These are phyloP conservation scores for Boletus tomentosulus DNA, from an alignment of 768 basidiomycete species.

Conservation along the genomic window DNA sequence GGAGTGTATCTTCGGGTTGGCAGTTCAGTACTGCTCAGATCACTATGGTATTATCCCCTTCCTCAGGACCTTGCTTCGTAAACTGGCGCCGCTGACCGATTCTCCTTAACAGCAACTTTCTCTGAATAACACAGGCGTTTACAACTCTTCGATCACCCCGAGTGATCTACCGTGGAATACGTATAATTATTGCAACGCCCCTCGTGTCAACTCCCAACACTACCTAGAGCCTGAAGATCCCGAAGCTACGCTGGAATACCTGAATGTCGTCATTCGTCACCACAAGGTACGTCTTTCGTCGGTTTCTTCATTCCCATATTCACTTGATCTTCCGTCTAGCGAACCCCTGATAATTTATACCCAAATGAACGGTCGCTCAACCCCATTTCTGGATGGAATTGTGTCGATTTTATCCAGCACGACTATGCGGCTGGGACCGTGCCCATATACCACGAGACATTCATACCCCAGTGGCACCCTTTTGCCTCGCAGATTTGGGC, in stretches of 20 bases:
- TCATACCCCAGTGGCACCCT: slow-evolving; percentile 40
- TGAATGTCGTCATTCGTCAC: slow-evolving; percentile 43
- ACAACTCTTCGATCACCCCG: slow-evolving; percentile 44
- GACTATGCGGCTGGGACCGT: slow-evolving; percentile 37
- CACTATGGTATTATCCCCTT: slow-evolving; percentile 3
- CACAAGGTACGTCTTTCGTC: slow-evolving; percentile 37
- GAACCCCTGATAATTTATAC: slow-evolving; percentile 48
- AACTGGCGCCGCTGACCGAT: neutral
- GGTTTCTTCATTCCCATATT: neutral
- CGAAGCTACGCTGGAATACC: slow-evolving; percentile 35
- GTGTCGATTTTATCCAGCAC: slow-evolving; percentile 35
- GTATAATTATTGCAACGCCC: slow-evolving; percentile 52
- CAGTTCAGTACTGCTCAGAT: neutral
- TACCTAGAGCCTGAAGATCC: slow-evolving; percentile 31
- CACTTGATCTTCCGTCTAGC: slow-evolving; percentile 21
- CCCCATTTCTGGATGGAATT: slow-evolving; percentile 37
- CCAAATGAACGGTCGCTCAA: slow-evolving; percentile 41
- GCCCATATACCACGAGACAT: slow-evolving; percentile 38
- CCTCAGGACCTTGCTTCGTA: neutral
- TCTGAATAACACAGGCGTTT: slow-evolving; percentile 31
- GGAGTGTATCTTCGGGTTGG: neutral
- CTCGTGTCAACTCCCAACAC: slow-evolving; percentile 40
- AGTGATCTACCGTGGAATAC: slow-evolving; percentile 42
- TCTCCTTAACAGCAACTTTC: slow-evolving; percentile 4
- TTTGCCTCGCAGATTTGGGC: slow-evolving; percentile 42